A percentile compares a stretch with the other conserved stretches of the same genome.
phyloP scores from a whole-genome alignment of 345 rosid genomes.

The Rhodamnia argentea region DNA sequence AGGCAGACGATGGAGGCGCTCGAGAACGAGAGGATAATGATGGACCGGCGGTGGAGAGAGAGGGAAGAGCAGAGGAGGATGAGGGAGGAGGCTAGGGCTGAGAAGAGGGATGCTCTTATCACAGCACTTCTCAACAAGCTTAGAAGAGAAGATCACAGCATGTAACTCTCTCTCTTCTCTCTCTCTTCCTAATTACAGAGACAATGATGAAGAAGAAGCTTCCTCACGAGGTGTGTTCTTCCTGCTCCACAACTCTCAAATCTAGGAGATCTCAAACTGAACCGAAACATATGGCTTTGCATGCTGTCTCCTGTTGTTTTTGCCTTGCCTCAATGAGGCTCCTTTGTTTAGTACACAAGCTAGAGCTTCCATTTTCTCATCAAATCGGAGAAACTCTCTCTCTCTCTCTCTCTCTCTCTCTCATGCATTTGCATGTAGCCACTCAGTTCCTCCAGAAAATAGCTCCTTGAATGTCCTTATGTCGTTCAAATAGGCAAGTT shows the following conservation, averaged over 20 bases:
- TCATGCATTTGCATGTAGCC: not conserved
- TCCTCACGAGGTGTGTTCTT: conserved; percentile 15
- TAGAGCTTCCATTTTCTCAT: not conserved
- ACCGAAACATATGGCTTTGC: not conserved
- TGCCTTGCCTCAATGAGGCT: not conserved
- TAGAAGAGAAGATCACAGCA: conserved; percentile 34
- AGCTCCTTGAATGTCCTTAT: not conserved
- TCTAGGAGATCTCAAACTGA: not conserved
- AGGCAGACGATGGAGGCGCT: conserved; percentile 68
- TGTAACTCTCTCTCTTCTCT: not conserved
- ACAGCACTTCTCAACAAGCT: conserved; percentile 68
- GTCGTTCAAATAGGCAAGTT: not conserved
- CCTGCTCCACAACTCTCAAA: not conserved
- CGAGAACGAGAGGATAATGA: conserved; percentile 77
- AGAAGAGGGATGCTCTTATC: conserved; percentile 78
- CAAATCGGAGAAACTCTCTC: not conserved
- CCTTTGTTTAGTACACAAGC: not conserved
- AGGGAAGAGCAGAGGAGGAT: conserved; percentile 81
- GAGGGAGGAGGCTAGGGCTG: conserved; percentile 94
- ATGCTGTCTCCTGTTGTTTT: not conserved
- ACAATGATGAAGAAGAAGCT: conserved; percentile 3
- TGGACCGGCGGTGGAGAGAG: conserved; percentile 86
- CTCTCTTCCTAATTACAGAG: conserved; percentile 1
- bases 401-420: not conserved
- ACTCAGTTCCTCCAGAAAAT: not conserved